These are phyloP conservation scores for Aspergillus heteromorphus DNA, from an alignment of 495 filamentous ascomycete genomes.

Conservation along the genomic window DNA sequence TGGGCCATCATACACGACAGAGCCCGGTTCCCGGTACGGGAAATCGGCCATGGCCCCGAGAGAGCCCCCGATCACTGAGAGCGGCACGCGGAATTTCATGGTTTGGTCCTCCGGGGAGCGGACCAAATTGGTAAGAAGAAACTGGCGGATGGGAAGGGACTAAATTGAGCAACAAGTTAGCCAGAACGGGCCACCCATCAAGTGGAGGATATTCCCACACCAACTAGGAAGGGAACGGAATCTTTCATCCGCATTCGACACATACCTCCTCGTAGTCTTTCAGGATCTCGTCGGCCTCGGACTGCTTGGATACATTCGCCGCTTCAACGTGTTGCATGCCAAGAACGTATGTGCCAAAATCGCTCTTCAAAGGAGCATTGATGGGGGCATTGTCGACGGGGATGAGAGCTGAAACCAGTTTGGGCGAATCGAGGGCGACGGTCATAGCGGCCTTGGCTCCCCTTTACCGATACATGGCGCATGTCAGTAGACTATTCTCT, in stretches of 20 bases:
- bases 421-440: conserved; percentile 64
- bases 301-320: conserved; percentile 54
- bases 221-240: no score
- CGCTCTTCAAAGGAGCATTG: conserved; percentile 63
- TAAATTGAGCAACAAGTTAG: conserved; percentile 16
- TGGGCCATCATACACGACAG: conserved; percentile 61
- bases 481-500: background rate
- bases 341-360: conserved; percentile 76
- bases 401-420: conserved; percentile 62
- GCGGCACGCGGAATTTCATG: conserved; percentile 55
- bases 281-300: conserved; percentile 77
- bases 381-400: conserved; percentile 91
- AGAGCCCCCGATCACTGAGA: conserved; percentile 50
- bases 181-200: background rate
- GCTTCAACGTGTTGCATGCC: conserved; percentile 79
- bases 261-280: conserved; percentile 64
- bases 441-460: conserved; percentile 95
- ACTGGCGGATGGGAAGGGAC: conserved; percentile 76
- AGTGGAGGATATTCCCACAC: background rate
- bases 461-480: conserved; percentile 39
- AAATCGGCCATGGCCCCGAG: conserved; percentile 73
- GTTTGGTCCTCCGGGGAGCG: conserved; percentile 40
- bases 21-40: conserved; percentile 59
- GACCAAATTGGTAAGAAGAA: conserved; percentile 84
- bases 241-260: background rate